Evolutionary conservation across 23 red algal genomes (phyloP).

Genomic region (Gracilaria gracilis): DNA sequence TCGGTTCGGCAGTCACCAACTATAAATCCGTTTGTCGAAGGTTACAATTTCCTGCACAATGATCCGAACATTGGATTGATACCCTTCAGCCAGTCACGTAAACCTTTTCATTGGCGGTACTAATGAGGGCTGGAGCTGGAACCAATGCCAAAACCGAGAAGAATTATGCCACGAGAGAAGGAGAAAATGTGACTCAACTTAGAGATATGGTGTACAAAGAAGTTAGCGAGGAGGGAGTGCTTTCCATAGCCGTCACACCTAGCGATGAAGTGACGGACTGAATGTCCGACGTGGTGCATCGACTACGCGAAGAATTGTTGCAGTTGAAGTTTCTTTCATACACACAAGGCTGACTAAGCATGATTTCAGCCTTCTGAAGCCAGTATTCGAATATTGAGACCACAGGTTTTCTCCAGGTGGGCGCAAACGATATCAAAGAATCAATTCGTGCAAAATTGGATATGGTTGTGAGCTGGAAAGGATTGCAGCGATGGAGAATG

Average conservation of each 20-base stretch:
- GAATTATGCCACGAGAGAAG: too few relatives aligned
- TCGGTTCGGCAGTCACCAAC: background rate
- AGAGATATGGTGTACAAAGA: conserved; percentile 76
- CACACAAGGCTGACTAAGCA: conserved; percentile 23
- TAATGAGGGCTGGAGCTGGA: too few relatives aligned
- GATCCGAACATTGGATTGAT: background rate
- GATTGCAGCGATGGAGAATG: conserved; percentile 68
- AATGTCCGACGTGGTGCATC: conserved; percentile 72
- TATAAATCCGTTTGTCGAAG: background rate
- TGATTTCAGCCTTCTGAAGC: background rate
- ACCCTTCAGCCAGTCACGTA: background rate
- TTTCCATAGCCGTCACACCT: conserved; percentile 45
- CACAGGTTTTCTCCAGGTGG: conserved; percentile 32
- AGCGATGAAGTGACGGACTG: conserved; percentile 66
- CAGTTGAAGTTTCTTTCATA: conserved; percentile 69
- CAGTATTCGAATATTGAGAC: conserved; percentile 13
- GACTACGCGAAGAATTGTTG: conserved; percentile 50
- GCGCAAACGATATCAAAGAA: conserved; percentile 10
- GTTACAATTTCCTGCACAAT: too few relatives aligned
- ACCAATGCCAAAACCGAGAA: too few relatives aligned
- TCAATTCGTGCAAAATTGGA: conserved; percentile 39
- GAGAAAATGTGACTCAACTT: too few relatives aligned
- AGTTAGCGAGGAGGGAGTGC: conserved; percentile 26
- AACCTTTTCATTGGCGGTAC: conserved; percentile 2
- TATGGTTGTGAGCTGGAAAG: conserved; percentile 73